phyloP scores from a whole-genome alignment of 176 grass and related monocot species.

The Secale cereale region DNA sequence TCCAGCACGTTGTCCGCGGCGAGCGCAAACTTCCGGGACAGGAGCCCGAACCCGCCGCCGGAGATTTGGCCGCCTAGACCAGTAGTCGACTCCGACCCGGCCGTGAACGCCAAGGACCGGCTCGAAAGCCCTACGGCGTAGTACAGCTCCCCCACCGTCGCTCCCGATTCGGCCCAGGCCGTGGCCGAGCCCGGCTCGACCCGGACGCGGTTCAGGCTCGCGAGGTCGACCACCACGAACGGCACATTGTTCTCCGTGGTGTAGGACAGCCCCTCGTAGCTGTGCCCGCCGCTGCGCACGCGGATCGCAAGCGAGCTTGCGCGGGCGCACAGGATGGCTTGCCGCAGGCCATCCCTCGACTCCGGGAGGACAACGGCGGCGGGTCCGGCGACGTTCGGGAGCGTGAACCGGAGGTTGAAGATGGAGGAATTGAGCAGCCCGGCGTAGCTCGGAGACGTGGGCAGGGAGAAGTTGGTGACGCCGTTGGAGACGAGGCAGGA shows the following conservation, averaged over 20 bases:
- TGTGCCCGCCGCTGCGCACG: constrained; percentile 66
- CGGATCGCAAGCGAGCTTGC: constrained; percentile 36
- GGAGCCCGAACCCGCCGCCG: constrained; percentile 64
- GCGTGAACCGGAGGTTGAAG: constrained; percentile 50
- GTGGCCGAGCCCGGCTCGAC: constrained; percentile 31
- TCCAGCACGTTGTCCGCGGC: constrained; percentile 70
- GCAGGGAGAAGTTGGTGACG: constrained; percentile 51
- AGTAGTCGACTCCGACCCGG: constrained; percentile 52
- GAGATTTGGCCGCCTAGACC: constrained; percentile 43
- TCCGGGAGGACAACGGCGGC: constrained; percentile 39
- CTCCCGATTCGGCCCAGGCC: constrained; percentile 59
- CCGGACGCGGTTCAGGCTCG: constrained; percentile 35
- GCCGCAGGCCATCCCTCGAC: constrained; percentile 25
- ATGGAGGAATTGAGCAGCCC: constrained; percentile 57
- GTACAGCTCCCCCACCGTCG: constrained; percentile 68
- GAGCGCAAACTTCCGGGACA: constrained; percentile 50
- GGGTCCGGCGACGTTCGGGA: constrained; percentile 28
- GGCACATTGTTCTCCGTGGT: constrained; percentile 27
- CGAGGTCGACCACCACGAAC: constrained; percentile 57
- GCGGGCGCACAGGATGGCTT: constrained; percentile 28
- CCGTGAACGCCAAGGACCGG: constrained; percentile 40
- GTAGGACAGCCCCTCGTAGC: constrained; percentile 80
- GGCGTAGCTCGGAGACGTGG: constrained; percentile 28
- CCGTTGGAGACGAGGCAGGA: constrained; percentile 52
- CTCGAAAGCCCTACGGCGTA: constrained; percentile 22